These are phyloP conservation scores for Pestalotiopsis sp. DNA, from an alignment of 2,329 filamentous ascomycete species.

Conservation along the genomic window DNA sequence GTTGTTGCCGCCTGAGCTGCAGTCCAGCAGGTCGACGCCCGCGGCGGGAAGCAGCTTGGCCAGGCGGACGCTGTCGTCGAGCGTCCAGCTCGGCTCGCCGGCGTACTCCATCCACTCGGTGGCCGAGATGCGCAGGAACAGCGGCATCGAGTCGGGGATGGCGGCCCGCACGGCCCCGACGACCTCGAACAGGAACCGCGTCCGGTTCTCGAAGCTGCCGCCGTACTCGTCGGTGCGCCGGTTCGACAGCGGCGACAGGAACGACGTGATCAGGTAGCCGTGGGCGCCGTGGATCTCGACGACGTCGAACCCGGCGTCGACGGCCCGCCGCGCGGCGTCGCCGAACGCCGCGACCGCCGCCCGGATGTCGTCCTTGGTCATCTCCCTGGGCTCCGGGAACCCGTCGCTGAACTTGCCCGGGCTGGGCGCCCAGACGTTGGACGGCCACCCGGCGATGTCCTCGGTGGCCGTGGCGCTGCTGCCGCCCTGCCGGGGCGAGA, in stretches of 20 bases:
- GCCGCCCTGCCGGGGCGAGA: slow-evolving; percentile 25
- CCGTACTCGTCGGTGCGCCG: slow-evolving; percentile 67
- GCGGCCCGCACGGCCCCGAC: slow-evolving; percentile 60
- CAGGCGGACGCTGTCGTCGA: slow-evolving; percentile 66
- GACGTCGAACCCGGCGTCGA: slow-evolving; percentile 58
- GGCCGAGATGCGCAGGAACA: slow-evolving; percentile 67
- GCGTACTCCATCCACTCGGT: slow-evolving; percentile 68
- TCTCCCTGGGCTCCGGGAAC: slow-evolving; percentile 58
- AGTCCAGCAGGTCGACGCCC: slow-evolving; percentile 82
- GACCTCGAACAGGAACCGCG: slow-evolving; percentile 66
- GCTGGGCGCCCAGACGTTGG: slow-evolving; percentile 50
- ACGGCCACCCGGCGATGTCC: slow-evolving; percentile 38
- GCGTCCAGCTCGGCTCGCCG: slow-evolving; percentile 60
- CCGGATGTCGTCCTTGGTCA: slow-evolving; percentile 45
- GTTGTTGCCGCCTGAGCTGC: slow-evolving; percentile 75
- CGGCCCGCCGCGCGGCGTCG: slow-evolving; percentile 33
- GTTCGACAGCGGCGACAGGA: slow-evolving; percentile 71
- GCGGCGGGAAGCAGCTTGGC: slow-evolving; percentile 68
- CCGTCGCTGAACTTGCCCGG: slow-evolving; percentile 56
- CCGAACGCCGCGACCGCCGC: slow-evolving; percentile 35
- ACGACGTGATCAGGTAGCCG: slow-evolving; percentile 72
- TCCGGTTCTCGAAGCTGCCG: slow-evolving; percentile 71
- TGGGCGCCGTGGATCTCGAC: slow-evolving; percentile 77
- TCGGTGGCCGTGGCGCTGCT: slow-evolving; percentile 20
- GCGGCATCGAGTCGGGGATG: slow-evolving; percentile 64